A percentile compares a stretch with the other conserved stretches of the same genome.
Conservation (phyloP, 768 basidiomycete genomes). For the Kwoniella europaea region DNA sequence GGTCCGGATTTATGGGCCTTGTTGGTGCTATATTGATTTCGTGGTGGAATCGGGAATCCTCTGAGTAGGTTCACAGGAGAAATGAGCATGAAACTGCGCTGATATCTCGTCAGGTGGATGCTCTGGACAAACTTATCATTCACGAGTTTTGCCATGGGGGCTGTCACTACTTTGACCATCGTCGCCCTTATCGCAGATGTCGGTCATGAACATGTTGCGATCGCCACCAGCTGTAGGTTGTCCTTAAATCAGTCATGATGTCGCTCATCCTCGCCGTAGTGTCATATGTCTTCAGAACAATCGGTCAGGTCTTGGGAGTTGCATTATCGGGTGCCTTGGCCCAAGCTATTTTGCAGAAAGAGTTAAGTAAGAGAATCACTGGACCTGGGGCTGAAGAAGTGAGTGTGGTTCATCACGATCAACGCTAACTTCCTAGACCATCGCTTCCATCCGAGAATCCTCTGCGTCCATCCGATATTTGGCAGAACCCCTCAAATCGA, state of each 20-base stretch:
- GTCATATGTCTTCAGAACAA: conserved; percentile 89
- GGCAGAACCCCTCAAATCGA: conserved; percentile 29
- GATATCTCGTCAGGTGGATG: conserved; percentile 11
- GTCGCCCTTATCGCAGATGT: conserved; percentile 82
- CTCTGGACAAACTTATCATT: conserved; percentile 27
- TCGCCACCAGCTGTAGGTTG: conserved; percentile 83
- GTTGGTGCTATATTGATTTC: conserved; percentile 65
- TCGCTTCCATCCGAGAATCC: conserved; percentile 53
- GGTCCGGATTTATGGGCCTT: conserved; percentile 63
- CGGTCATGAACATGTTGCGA: conserved; percentile 68
- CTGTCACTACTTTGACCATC: conserved; percentile 34
- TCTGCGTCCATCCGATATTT: conserved; percentile 52
- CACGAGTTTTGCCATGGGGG: conserved; percentile 29
- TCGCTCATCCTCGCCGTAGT: conserved; percentile 62
- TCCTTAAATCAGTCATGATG: too few species aligned
- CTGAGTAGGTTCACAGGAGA: conserved; percentile 32
- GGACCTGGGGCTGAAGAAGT: conserved; percentile 69
- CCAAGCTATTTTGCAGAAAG: conserved; percentile 74
- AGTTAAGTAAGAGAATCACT: conserved; percentile 74
- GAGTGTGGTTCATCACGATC: conserved; percentile 19
- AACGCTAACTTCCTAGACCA: conserved; percentile 36
- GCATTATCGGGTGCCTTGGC: conserved; percentile 81
- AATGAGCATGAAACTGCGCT: conserved; percentile 19
- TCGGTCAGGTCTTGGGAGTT: conserved; percentile 94
- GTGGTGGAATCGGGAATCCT: conserved; percentile 68